Conservation (phyloP, 2,329 filamentous ascomycete genomes). For the Fusarium stilboides region DNA sequence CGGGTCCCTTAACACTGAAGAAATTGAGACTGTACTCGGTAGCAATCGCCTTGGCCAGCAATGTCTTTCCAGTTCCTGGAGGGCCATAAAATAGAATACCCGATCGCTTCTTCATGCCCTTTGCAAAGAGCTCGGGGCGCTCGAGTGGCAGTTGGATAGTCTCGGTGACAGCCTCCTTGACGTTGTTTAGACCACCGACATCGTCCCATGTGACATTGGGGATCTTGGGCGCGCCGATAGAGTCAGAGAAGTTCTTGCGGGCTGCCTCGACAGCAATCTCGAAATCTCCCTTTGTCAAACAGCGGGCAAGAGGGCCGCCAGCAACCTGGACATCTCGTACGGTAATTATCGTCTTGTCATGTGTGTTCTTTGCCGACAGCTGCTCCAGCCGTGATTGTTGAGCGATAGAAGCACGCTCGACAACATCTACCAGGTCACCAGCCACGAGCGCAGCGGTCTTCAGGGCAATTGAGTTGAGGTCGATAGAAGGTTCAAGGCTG, state of each 20-base stretch:
- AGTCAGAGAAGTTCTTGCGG: conserved; percentile 97
- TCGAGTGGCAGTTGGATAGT: conserved; percentile 95
- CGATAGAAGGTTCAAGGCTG: conserved; percentile 85
- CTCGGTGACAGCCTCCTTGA: conserved; percentile 97
- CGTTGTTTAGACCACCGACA: conserved; percentile 91
- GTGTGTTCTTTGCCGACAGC: conserved; percentile 69
- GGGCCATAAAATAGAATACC: conserved; percentile 94
- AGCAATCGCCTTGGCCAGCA: conserved; percentile 93
- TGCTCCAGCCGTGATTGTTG: conserved; percentile 81
- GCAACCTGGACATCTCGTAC: conserved; percentile 89
- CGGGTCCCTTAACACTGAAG: conserved; percentile 93
- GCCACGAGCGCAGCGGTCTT: conserved; percentile 97
- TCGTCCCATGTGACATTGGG: conserved; percentile 98
- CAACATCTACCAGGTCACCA: conserved; percentile 93
- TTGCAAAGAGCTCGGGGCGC: conserved; percentile 92
- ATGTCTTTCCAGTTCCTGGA: conserved; percentile 90
- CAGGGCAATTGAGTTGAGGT: conserved; percentile 86
- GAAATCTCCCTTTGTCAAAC: conserved; percentile 87
- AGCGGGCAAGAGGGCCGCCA: conserved; percentile 83
- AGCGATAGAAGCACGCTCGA: conserved; percentile 88
- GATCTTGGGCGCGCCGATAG: conserved; percentile 97
- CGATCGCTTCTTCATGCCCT: conserved; percentile 97
- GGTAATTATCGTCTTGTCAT: conserved; percentile 65
- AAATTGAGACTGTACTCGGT: conserved; percentile 96
- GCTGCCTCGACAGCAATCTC: conserved; percentile 95